Evolutionary conservation across 495 filamentous ascomycete species (phyloP), one percentile per base, ranked within the genome.

Genomic region (Penicillium paxilli): DNA sequence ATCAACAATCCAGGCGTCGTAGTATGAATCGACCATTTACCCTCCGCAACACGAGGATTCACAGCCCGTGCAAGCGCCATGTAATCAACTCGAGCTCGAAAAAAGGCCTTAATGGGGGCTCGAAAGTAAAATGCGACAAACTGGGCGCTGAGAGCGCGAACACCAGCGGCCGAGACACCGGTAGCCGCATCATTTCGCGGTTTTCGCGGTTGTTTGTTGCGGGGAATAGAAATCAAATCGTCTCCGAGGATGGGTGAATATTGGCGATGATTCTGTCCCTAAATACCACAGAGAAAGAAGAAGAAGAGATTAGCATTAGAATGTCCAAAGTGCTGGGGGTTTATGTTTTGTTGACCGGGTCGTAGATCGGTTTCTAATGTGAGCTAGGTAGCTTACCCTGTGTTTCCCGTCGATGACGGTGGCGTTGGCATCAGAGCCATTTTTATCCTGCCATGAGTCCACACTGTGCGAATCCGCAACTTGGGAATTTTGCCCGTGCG

Each of bases 31-130:
- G 88, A 89, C 80, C 87, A 90, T 49, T 72, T 64, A 37, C 78
- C 75, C 44, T 78, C 76, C 42, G 76, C 73, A 19, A 82, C 74
- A 49, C 73, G 71, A 8, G 87, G 87, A 60, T 86, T 87, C 54
- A 89, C 83, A 52, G 86, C 86, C 60, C 84, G 70, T 30, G 85
- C 85, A 74, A 85, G 86, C 33, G 82, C 85, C 81, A 79, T 69
- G 78, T 87, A 96, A 78, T 96, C 92, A 57, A 96, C 90, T 49
- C 92, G 76, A 4, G 87, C 91, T 47, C 88, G 82, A 67, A 96
- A 93, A 68, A 96, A 96, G 3, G 90, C 87, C 67, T 95, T 95
- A 24, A 90, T 85, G 2, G 92, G 92, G 2, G 90, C 89, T 52
- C 92, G 77, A 60, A 96, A 96, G 68, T 94, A 96, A 59, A 96